Evolutionary conservation across 2,329 filamentous ascomycete species (phyloP).

Genomic region (Hymenoscyphus fructigenus): DNA sequence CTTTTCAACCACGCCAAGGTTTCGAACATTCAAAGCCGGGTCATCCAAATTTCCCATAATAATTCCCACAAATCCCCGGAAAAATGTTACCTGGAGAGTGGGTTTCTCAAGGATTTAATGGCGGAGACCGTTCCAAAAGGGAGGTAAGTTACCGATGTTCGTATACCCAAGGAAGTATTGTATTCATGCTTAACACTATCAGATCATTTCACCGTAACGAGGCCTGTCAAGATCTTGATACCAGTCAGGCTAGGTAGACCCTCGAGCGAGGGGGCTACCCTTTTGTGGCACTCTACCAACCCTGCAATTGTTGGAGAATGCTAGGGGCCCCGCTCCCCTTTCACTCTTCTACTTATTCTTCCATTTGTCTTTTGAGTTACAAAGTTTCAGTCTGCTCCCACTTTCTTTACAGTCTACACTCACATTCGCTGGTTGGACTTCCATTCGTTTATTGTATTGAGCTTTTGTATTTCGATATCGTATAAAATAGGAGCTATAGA

Average conservation of each 20-base stretch:
- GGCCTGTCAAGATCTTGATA: background rate
- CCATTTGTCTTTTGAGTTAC: background rate
- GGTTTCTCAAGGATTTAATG: background rate
- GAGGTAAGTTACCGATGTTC: background rate
- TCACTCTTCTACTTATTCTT: constrained; percentile 1
- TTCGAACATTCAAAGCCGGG: too few species aligned
- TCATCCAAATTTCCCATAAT: too few species aligned
- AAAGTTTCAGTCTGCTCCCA: background rate
- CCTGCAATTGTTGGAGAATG: background rate
- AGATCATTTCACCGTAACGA: background rate
- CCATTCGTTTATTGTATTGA: background rate
- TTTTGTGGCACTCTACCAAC: background rate
- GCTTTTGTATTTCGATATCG: background rate
- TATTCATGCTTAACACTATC: background rate
- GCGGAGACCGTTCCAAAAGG: background rate
- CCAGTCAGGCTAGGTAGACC: background rate
- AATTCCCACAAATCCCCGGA: background rate
- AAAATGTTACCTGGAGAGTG: background rate
- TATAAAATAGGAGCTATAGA: background rate
- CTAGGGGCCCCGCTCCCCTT: background rate
- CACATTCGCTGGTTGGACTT: background rate
- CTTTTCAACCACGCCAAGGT: background rate
- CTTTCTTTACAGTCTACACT: background rate
- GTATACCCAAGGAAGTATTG: background rate
- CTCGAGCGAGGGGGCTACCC: too few species aligned